phyloP scores from a whole-genome alignment of 495 filamentous ascomycete genomes.

The Lentithecium fluviatile region DNA sequence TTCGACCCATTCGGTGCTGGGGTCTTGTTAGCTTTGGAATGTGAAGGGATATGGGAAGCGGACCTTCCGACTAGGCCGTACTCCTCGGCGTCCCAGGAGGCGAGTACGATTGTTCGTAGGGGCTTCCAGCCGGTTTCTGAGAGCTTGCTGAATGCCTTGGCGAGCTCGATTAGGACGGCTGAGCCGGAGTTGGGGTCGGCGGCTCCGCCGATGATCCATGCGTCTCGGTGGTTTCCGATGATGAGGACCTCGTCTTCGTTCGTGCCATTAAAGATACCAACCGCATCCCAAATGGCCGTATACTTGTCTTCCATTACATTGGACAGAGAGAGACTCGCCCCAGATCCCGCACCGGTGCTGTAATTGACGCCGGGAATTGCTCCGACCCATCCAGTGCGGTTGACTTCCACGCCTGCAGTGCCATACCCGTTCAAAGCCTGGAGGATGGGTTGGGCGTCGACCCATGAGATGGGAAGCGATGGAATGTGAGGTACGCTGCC shows the following conservation, averaged over 20 bases:
- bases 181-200: conserved; percentile 49
- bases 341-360: conserved; percentile 36
- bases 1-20: conserved; percentile 42
- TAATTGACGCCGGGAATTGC: conserved; percentile 36
- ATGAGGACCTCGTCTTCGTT: conserved; percentile 39
- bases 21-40: not conserved
- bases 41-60: not conserved
- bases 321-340: conserved; percentile 28
- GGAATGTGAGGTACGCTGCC: conserved; percentile 37
- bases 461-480: conserved; percentile 41
- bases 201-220: conserved; percentile 48
- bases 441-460: conserved; percentile 40
- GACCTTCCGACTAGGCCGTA: conserved; percentile 54
- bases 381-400: conserved; percentile 40
- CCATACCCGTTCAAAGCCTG: conserved; percentile 40
- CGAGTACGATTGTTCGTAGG: conserved; percentile 39
- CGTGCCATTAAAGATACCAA: conserved; percentile 44
- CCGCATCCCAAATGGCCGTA: conserved; percentile 39
- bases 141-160: conserved; percentile 46
- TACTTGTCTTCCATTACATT: conserved; percentile 36
- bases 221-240: conserved; percentile 43
- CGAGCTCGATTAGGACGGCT: conserved; percentile 46
- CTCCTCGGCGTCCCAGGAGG: conserved; percentile 43
- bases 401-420: conserved; percentile 27
- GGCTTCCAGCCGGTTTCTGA: conserved; percentile 49